Evolutionary conservation across 78 protist species (phyloP).

Genomic region (Cavenderia fasciculata): DNA sequence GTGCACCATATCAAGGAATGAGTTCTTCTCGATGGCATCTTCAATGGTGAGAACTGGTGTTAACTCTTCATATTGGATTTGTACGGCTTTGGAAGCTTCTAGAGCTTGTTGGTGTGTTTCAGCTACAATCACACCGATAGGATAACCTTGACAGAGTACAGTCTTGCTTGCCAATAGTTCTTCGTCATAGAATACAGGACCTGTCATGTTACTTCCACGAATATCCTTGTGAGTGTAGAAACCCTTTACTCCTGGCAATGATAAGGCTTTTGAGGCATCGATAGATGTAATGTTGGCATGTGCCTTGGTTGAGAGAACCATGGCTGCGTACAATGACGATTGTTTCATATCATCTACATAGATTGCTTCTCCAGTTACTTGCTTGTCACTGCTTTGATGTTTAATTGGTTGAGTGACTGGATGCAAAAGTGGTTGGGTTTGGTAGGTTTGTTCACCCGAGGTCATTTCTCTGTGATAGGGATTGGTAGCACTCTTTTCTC

Average conservation of each 20-base stretch:
- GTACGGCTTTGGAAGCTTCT: conserved; percentile 79
- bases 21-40: conserved; percentile 85
- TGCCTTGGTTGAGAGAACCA: conserved; percentile 74
- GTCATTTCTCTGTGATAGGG: not conserved
- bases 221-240: conserved; percentile 79
- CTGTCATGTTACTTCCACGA: conserved; percentile 74
- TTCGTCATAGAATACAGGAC: conserved; percentile 88
- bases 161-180: conserved; percentile 74
- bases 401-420: conserved; percentile 43
- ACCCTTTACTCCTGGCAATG: conserved; percentile 80
- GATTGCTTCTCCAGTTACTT: conserved; percentile 88
- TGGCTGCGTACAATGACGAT: conserved; percentile 70
- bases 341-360: conserved; percentile 83
- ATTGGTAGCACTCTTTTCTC: conserved; percentile 5
- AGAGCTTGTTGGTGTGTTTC: conserved; percentile 72
- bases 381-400: conserved; percentile 78
- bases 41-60: conserved; percentile 85
- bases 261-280: conserved; percentile 34
- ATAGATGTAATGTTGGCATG: conserved; percentile 64
- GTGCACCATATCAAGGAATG: conserved; percentile 12
- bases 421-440: conserved; percentile 16
- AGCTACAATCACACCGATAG: conserved; percentile 93
- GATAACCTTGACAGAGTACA: conserved; percentile 74
- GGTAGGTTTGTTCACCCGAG: conserved; percentile 52
- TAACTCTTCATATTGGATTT: conserved; percentile 87